Evolutionary conservation across 441 rosid genomes (phyloP).

Genomic region (Macaranga tanarius): DNA sequence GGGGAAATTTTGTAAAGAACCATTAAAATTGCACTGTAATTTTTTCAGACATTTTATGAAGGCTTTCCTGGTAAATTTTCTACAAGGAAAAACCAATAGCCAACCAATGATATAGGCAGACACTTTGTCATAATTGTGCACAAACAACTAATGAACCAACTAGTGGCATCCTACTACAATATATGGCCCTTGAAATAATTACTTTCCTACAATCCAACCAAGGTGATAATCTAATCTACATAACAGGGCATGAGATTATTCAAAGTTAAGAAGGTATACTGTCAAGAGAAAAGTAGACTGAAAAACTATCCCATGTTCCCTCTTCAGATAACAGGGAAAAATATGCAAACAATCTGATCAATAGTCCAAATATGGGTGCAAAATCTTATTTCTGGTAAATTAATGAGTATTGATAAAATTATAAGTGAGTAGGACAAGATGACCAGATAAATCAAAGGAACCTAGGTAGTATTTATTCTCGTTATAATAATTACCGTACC

Average conservation of each 20-base stretch:
- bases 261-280: neutral
- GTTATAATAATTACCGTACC: conserved; percentile 26
- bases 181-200: neutral
- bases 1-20: neutral
- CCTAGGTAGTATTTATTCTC: neutral
- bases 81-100: conserved; percentile 5
- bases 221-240: neutral
- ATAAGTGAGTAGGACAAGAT: neutral
- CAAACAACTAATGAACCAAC: neutral
- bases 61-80: neutral
- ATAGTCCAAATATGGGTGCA: neutral
- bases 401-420: neutral
- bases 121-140: neutral
- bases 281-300: neutral
- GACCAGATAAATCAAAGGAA: neutral
- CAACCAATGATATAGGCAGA: neutral
- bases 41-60: neutral
- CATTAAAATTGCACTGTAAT: neutral
- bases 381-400: neutral
- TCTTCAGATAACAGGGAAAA: neutral
- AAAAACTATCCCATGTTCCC: neutral
- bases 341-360: neutral
- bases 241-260: neutral
- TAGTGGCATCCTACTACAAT: neutral
- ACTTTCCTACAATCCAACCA: neutral